Percentiles rank a stretch among this genome's conserved stretches.
These are phyloP conservation scores for Gynostemma pentaphyllum DNA, from an alignment of 306 rosid species.

Conservation along the genomic window DNA sequence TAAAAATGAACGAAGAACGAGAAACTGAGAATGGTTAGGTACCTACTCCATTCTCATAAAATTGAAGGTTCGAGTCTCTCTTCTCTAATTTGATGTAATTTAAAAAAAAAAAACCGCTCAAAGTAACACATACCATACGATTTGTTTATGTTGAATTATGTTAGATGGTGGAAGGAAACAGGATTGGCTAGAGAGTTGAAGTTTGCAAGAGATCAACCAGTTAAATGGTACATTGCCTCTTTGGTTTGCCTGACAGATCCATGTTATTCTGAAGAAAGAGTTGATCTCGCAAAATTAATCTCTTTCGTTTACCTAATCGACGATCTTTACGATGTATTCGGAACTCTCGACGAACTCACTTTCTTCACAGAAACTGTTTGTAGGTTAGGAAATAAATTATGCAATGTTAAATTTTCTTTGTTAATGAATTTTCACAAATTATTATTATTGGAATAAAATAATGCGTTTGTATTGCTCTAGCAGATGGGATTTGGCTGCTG, in stretches of 20 bases:
- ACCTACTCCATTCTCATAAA: too few species aligned
- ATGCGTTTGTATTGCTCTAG: background rate
- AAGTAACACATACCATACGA: background rate
- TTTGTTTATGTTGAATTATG: background rate
- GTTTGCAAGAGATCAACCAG: conserved; percentile 50
- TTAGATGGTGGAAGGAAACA: conserved; percentile 53
- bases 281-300: conserved; percentile 59
- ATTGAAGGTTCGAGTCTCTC: too few species aligned
- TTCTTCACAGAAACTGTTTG: conserved; percentile 42
- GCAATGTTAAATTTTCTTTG: background rate
- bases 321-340: conserved; percentile 57
- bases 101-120: background rate
- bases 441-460: background rate
- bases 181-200: conserved; percentile 39
- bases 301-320: conserved; percentile 52
- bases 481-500: conserved; percentile 46
- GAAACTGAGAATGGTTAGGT: too few species aligned
- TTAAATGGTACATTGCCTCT: conserved; percentile 62
- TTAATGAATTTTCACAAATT: background rate
- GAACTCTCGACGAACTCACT: conserved; percentile 42
- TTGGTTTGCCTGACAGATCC: conserved; percentile 43
- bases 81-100: too few species aligned
- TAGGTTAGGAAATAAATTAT: conserved; percentile 16
- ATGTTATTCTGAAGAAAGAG: conserved; percentile 32
- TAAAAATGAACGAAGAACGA: too few species aligned